Conservation (phyloP, 108 stramenopile species). For the Conticribra weissflogii region DNA sequence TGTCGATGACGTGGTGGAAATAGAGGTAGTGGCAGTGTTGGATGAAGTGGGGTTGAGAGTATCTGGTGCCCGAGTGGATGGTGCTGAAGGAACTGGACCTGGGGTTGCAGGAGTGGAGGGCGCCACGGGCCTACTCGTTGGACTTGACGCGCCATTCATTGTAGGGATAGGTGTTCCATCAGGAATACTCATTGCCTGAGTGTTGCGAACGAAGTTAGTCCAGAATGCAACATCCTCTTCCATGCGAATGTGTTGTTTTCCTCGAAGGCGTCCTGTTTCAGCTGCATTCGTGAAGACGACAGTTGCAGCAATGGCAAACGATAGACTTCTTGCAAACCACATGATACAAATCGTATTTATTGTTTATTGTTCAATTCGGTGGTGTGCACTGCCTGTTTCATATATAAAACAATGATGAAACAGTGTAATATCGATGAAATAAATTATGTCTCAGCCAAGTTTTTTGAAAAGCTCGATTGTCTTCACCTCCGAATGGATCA, state of each 20-base stretch:
- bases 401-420: too few relatives aligned
- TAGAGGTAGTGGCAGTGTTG: background rate
- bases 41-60: background rate
- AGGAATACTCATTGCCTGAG: constrained; percentile 20
- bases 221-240: constrained; percentile 32
- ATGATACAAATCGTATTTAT: too few relatives aligned
- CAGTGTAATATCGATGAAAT: too few relatives aligned
- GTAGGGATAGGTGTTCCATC: background rate
- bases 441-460: too few relatives aligned
- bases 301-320: background rate
- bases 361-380: too few relatives aligned
- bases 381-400: too few relatives aligned
- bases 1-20: too few relatives aligned
- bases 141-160: background rate
- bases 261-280: background rate
- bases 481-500: too few relatives aligned
- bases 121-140: constrained; percentile 1
- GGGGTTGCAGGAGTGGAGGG: background rate
- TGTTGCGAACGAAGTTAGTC: constrained; percentile 13
- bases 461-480: too few relatives aligned
- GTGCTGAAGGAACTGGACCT: background rate
- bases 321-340: too few relatives aligned
- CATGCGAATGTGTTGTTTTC: background rate
- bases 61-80: background rate
- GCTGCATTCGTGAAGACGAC: background rate